These are phyloP conservation scores for Leccinum subgranulosum DNA, from an alignment of 768 basidiomycete species.

Conservation along the genomic window DNA sequence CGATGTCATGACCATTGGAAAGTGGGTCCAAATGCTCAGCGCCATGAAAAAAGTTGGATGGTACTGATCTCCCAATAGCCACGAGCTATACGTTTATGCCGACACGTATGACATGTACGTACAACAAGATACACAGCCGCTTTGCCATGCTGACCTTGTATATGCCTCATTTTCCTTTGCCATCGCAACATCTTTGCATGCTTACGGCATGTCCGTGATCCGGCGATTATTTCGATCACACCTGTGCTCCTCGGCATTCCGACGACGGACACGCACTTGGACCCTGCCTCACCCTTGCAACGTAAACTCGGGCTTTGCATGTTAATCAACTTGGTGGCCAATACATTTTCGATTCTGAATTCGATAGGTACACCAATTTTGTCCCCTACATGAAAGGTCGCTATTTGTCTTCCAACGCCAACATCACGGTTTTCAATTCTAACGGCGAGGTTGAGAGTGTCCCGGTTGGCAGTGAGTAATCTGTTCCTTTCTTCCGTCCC, in stretches of 20 bases:
- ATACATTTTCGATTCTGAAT: background rate
- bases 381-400: slow-evolving; percentile 62
- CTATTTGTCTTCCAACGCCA: slow-evolving; percentile 82
- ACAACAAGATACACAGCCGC: background rate
- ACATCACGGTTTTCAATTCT: slow-evolving; percentile 48
- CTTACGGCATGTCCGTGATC: background rate
- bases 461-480: slow-evolving; percentile 42
- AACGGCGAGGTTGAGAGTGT: slow-evolving; percentile 35
- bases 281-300: background rate
- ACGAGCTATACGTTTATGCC: slow-evolving; percentile 76
- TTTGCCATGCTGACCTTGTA: slow-evolving; percentile 3
- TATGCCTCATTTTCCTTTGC: background rate
- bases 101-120: slow-evolving; percentile 63
- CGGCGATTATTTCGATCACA: background rate
- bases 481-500: background rate
- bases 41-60: background rate
- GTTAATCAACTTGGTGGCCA: background rate
- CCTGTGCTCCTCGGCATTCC: background rate
- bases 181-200: background rate
- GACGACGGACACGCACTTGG: background rate
- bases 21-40: slow-evolving; percentile 42
- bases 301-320: background rate
- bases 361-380: slow-evolving; percentile 58
- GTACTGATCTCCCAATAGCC: slow-evolving; percentile 39
- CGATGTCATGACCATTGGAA: slow-evolving; percentile 82